Conservation (phyloP, 495 filamentous ascomycete species). For the Massariosphaeria phaeospora region DNA sequence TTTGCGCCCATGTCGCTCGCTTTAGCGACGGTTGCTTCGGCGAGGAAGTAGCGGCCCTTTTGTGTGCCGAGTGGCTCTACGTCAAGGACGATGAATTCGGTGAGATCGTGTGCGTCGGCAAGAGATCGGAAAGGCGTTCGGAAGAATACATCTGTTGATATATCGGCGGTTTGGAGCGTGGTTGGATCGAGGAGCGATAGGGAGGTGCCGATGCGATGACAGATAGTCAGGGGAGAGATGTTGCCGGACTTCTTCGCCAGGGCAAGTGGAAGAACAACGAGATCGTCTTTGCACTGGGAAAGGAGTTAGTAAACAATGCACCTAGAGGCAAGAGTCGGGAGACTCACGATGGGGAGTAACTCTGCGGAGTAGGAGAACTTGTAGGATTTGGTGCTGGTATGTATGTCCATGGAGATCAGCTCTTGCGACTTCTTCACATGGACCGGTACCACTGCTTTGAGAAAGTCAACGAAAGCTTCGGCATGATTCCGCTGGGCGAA, state of each 20-base stretch:
- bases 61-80: slow-evolving; percentile 72
- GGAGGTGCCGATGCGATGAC: slow-evolving; percentile 81
- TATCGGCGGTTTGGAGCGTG: slow-evolving; percentile 84
- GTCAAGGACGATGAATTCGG: slow-evolving; percentile 92
- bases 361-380: slow-evolving; percentile 88
- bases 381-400: slow-evolving; percentile 82
- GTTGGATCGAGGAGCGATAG: slow-evolving; percentile 85
- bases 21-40: slow-evolving; percentile 81
- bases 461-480: slow-evolving; percentile 87
- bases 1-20: slow-evolving; percentile 87
- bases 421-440: slow-evolving; percentile 81
- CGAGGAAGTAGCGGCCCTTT: slow-evolving; percentile 76
- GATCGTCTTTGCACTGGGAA: slow-evolving; percentile 71
- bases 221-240: slow-evolving; percentile 75
- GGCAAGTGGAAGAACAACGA: slow-evolving; percentile 86
- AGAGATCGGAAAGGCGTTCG: slow-evolving; percentile 75
- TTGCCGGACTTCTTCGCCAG: slow-evolving; percentile 80
- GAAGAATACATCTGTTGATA: slow-evolving; percentile 80
- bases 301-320: not conserved
- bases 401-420: slow-evolving; percentile 88
- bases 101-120: slow-evolving; percentile 76
- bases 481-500: slow-evolving; percentile 85
- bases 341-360: slow-evolving; percentile 63
- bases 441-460: slow-evolving; percentile 73
- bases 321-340: not conserved